Conservation (phyloP, 169 alveolate species). For the Plasmodium gonderi region DNA sequence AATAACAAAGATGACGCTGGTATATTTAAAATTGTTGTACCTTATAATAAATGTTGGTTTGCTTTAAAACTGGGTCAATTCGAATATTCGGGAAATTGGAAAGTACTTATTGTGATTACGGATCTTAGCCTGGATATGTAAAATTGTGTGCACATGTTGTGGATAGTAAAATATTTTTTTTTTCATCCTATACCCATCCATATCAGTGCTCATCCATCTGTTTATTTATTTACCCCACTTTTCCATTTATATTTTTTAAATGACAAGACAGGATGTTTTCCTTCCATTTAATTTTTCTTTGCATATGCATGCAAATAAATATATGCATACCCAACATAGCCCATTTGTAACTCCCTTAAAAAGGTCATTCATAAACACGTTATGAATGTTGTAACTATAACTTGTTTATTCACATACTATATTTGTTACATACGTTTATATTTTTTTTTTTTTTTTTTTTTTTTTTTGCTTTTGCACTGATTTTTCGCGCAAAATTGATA, state of each 20-base stretch:
- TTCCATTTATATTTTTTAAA: neutral
- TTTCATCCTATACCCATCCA: neutral
- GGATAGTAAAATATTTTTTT: neutral
- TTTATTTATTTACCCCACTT: neutral
- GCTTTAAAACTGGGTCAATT: slow-evolving; percentile 70
- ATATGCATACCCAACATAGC: neutral
- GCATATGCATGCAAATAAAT: too few relatives aligned
- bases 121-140: slow-evolving; percentile 23
- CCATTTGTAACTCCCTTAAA: neutral
- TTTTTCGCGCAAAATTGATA: neutral
- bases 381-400: neutral
- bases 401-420: neutral
- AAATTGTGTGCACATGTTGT: neutral
- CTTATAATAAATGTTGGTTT: slow-evolving; percentile 69
- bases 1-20: slow-evolving; percentile 74
- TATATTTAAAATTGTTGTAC: slow-evolving; percentile 59
- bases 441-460: neutral
- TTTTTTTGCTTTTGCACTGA: neutral
- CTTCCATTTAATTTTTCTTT: neutral
- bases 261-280: neutral
- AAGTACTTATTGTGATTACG: slow-evolving; percentile 46
- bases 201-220: too few relatives aligned
- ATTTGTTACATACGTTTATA: too few relatives aligned
- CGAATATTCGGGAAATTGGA: slow-evolving; percentile 74
- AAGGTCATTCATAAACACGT: neutral